A percentile compares a stretch with the other conserved stretches of the same genome.
phyloP scores from a whole-genome alignment of 75 land plant species.

The Larix kaempferi region DNA sequence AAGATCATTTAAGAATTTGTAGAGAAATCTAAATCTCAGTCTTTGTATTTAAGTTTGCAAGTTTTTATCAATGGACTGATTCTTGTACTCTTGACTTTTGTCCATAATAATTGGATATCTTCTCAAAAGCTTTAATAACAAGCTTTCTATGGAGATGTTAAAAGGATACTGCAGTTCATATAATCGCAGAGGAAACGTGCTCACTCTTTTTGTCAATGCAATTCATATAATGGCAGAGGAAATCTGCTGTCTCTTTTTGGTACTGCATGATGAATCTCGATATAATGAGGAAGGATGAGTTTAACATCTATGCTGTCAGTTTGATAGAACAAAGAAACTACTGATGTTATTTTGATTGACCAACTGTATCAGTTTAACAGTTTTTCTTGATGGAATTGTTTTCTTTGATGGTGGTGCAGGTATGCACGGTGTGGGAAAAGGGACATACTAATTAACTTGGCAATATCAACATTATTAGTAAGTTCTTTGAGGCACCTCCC shows the following conservation, averaged over 20 bases:
- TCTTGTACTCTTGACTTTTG: not conserved
- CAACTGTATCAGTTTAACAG: not conserved
- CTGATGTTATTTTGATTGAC: not conserved
- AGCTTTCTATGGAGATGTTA: not conserved
- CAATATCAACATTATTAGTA: conserved; percentile 82
- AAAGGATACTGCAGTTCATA: not conserved
- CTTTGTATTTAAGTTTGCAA: too few relatives aligned
- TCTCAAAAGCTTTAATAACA: not conserved
- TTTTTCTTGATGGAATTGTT: not conserved
- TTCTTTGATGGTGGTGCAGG: conserved; percentile 37
- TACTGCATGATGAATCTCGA: not conserved
- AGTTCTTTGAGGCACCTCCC: conserved; percentile 21
- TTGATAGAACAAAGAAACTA: not conserved
- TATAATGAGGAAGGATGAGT: not conserved
- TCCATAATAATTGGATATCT: not conserved
- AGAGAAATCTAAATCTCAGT: too few relatives aligned
- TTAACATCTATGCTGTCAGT: not conserved
- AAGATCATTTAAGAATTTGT: too few relatives aligned
- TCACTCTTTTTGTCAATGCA: not conserved
- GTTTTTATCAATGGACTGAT: too few relatives aligned
- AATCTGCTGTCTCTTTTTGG: not conserved
- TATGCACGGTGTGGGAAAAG: conserved; percentile 40
- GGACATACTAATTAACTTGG: conserved; percentile 81
- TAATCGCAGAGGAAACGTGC: not conserved
- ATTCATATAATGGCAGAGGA: not conserved